These are phyloP conservation scores for Chloropicon primus DNA, from an alignment of 139 green algal genomes.

Conservation along the genomic window DNA sequence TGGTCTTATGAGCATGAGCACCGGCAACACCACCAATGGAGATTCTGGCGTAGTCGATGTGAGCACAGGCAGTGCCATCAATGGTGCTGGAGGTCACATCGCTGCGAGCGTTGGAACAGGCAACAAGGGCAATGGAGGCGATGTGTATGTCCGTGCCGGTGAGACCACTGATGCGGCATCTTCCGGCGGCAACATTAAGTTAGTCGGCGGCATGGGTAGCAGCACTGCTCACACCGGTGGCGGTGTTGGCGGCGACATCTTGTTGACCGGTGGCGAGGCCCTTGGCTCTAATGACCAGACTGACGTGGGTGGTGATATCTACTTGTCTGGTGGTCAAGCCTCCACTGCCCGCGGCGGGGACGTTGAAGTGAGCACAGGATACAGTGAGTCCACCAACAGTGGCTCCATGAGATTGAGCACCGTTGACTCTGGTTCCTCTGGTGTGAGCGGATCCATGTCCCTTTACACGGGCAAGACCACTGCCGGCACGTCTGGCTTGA, in stretches of 20 bases:
- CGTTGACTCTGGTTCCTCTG: background rate
- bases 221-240: conserved; percentile 8
- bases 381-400: too few species aligned
- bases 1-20: conserved; percentile 1
- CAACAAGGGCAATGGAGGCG: too few species aligned
- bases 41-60: background rate
- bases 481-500: background rate
- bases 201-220: too few species aligned
- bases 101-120: background rate
- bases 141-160: background rate
- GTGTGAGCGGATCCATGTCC: background rate
- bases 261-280: too few species aligned
- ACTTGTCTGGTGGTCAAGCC: background rate
- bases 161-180: background rate
- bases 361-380: too few species aligned
- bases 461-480: background rate
- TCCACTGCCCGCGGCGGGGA: too few species aligned
- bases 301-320: conserved; percentile 1
- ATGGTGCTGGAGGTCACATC: background rate
- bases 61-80: conserved; percentile 1
- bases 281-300: background rate
- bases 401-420: too few species aligned
- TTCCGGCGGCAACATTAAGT: too few species aligned
- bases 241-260: background rate
- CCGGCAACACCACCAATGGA: background rate